A percentile compares a stretch with the other conserved stretches of the same genome.
phyloP scores from a whole-genome alignment of 1,284 basidiomycete species.

The Volvariella surrecta region DNA sequence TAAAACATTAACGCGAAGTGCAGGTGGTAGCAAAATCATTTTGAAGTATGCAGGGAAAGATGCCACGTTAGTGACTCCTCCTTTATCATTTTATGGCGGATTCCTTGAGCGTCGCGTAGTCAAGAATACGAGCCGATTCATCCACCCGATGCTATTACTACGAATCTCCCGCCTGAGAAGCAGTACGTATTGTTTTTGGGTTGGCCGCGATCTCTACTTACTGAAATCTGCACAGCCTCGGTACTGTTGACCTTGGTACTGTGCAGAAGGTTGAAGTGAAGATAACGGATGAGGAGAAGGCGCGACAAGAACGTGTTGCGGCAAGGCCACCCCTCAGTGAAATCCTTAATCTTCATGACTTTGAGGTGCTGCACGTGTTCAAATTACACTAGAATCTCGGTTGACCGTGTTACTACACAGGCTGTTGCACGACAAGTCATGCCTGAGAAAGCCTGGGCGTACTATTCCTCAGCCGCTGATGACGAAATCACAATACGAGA shows the following conservation, averaged over 20 bases:
- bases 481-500: constrained; percentile 87
- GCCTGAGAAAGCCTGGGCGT: constrained; percentile 81
- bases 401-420: constrained; percentile 24
- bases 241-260: constrained; percentile 58
- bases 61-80: constrained; percentile 19
- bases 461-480: constrained; percentile 82
- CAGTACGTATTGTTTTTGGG: constrained; percentile 35
- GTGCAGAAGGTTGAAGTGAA: constrained; percentile 43
- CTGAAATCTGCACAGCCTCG: constrained; percentile 38
- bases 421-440: constrained; percentile 69
- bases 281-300: constrained; percentile 54
- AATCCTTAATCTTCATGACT: constrained; percentile 84
- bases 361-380: constrained; percentile 54
- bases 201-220: background rate
- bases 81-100: background rate
- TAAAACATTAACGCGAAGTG: background rate
- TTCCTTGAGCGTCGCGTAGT: constrained; percentile 17
- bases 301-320: constrained; percentile 39
- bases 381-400: too few relatives aligned
- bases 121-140: constrained; percentile 82
- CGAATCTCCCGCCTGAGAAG: constrained; percentile 63
- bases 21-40: constrained; percentile 31
- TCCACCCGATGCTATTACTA: constrained; percentile 73
- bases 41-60: constrained; percentile 38
- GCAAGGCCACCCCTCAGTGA: constrained; percentile 61